Base-by-base conservation (phyloP, 371 early-diverging fungal species). In the Synchytrium microbalum region DNA sequence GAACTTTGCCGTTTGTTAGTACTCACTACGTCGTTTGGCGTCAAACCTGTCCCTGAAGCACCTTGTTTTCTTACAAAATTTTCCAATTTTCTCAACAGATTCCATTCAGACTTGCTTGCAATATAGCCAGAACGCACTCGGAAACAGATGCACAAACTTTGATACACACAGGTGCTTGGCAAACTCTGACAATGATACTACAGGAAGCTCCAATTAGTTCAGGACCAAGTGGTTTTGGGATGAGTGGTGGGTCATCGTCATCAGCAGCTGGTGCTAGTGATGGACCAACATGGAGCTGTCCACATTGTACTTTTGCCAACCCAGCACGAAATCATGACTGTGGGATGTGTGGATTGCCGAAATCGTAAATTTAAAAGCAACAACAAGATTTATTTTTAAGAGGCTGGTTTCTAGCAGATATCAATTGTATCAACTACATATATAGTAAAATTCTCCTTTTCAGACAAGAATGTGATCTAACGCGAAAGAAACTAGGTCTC, bases 301-400 rank as follows among this genome's bases (percentile, higher is more conserved):
- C 84, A 67, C 90, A 93, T 70, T 96, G 99, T 75, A 98, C 99
- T 13, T 96, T 87, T 80, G 73, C 78, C 23, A 98, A 98, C 72
- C 73, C 81, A 28, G 73, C 77, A 16, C 71, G 79, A 0, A 69
- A 77, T 30, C 83, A 79, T 60, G 85, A 74, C 60, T 98, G 99
- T 76, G 93, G 92, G 63, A 94, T 98, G 88, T 98, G 99, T 69
- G 92, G 90, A 3, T 78, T 94, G 62, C 94, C 94, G n/a, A 55
- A 54, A 10, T 70, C 71, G 57, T 57, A 57, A 26, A n/a, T n/a
- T n/a, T n/a, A n/a, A n/a, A n/a, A n/a, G n/a, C n/a, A n/a, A n/a
- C n/a, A n/a, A n/a, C n/a, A n/a, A n/a, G n/a, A n/a, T n/a, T n/a
- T n/a, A n/a, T n/a, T n/a, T n/a, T n/a, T n/a, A n/a, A n/a, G n/a